phyloP scores from a whole-genome alignment of 2,329 filamentous ascomycete species.

The Calonectria pteridis region DNA sequence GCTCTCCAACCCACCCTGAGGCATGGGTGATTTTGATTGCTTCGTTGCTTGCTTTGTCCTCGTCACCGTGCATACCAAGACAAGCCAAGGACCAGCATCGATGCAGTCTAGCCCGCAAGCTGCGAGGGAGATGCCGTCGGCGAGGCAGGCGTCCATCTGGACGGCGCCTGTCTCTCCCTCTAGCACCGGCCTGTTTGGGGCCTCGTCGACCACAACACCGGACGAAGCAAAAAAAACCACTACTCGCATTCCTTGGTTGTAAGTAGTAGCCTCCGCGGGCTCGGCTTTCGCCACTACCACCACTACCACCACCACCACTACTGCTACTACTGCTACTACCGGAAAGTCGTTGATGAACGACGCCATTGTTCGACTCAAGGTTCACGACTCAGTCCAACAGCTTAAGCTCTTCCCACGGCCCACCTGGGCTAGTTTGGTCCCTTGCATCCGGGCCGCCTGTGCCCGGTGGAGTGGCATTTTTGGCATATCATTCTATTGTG shows the following conservation, averaged over 20 bases:
- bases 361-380: slow-evolving; percentile 20
- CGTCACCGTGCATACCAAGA: slow-evolving; percentile 27
- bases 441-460: slow-evolving; percentile 21
- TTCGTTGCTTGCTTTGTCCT: slow-evolving; percentile 16
- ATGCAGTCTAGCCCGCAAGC: neutral
- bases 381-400: slow-evolving; percentile 24
- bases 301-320: no score
- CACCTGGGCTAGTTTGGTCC: slow-evolving; percentile 23
- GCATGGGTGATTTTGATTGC: neutral
- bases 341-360: neutral
- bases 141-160: slow-evolving; percentile 2
- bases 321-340: neutral
- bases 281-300: neutral
- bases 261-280: neutral
- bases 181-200: neutral
- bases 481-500: slow-evolving; percentile 17
- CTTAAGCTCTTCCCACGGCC: slow-evolving; percentile 17
- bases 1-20: neutral
- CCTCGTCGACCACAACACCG: neutral
- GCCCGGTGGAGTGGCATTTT: slow-evolving; percentile 18
- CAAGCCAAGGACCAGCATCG: neutral
- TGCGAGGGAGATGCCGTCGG: slow-evolving; percentile 1
- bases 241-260: neutral
- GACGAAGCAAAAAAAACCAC: neutral
- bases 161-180: neutral